A percentile compares a stretch with the other conserved stretches of the same genome.
Conservation (phyloP, 176 grass and related monocot species). For the Alloteropsis semialata region DNA sequence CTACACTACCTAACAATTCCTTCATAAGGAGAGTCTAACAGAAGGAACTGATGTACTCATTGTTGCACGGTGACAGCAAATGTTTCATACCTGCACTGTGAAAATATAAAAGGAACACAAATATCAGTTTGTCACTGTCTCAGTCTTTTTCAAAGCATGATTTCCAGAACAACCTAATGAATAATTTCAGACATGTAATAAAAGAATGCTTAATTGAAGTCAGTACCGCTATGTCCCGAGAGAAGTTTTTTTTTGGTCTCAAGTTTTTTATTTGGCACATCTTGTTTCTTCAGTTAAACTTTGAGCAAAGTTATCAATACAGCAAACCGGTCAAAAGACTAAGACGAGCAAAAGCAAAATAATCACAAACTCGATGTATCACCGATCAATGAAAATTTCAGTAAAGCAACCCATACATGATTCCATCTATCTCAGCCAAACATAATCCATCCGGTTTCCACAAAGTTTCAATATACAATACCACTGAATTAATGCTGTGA, state of each 20-base stretch:
- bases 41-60: background rate
- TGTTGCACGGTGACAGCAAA: background rate
- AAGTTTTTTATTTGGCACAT: too few species aligned
- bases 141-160: background rate
- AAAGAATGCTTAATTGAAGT: background rate
- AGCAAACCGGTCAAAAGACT: background rate
- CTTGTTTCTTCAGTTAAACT: background rate
- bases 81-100: background rate
- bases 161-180: background rate
- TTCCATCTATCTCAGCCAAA: background rate
- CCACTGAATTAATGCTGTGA: constrained; percentile 19
- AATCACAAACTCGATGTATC: background rate
- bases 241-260: background rate
- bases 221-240: background rate
- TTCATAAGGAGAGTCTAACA: background rate
- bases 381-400: background rate
- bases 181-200: constrained; percentile 19
- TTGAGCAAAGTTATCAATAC: background rate
- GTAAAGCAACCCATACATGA: background rate
- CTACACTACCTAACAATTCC: background rate
- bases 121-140: background rate
- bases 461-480: background rate
- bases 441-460: constrained; percentile 10
- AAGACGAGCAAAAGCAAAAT: background rate
- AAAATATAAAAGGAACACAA: background rate